Evolutionary conservation across 83 land plant species (phyloP), one percentile per base, ranked within the genome.

Genomic region (Picea abies): DNA sequence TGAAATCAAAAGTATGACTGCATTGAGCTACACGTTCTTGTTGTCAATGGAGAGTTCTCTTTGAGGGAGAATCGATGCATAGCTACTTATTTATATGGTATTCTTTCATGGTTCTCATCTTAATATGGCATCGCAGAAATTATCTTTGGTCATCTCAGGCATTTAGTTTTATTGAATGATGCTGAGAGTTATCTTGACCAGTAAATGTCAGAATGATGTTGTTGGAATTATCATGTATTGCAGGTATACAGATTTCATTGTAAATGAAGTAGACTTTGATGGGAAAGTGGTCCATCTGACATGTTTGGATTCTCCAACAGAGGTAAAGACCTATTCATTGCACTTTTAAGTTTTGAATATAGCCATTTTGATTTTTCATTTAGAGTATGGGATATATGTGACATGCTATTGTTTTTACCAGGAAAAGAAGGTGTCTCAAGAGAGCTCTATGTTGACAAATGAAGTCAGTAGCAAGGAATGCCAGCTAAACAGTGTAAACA

Each of bases 241-340:
- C 84, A 96, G 99, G 85, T 95, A 93, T 83, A 84, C 96, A 9
- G 99, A 97, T 89, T 97, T 97, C 58, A 91, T 97, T 16, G 99
- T 97, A 0, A 97, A 97, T 78, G 98, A 95, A 86, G 96, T 97
- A 22, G 96, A 90, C 83, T 70, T 20, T 25, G 89, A 89, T 79
- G 94, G 93, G 15, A 90, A 89, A 64, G 90, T 93, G 78, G 94
- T 90, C 80, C 94, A 87, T 80, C 86, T 97, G 39, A 92, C 96
- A 20, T 86, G 84, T 26, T 85, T 95, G 25, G 92, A 92, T 83
- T 87, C 84, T 11, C 98, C 98, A 47, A 69, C 86, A 22, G 94
- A 91, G 91, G 97, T 94, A 82, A 79, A 16, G 20, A 25, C 41
- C 63, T 56, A 60, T 32, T 58, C 8, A 2, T 32, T 25, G 17